phyloP scores from a whole-genome alignment of 179 eudicot genomes.

The Gypsophila paniculata region DNA sequence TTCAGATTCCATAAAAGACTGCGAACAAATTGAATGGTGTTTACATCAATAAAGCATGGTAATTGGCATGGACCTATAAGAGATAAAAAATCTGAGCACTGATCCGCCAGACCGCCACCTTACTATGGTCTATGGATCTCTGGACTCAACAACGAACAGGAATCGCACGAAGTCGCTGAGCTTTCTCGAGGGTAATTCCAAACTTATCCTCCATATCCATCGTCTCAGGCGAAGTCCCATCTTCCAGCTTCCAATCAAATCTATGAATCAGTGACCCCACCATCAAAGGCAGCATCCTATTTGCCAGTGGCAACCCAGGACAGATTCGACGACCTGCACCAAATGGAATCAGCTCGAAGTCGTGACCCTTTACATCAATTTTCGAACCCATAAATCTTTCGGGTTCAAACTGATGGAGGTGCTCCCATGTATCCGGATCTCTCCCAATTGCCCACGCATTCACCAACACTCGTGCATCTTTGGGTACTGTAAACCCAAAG shows the following conservation, averaged over 20 bases:
- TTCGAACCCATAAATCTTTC: slow-evolving; percentile 32
- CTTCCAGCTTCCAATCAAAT: slow-evolving; percentile 32
- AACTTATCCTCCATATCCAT: slow-evolving; percentile 30
- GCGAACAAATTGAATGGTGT: too few species aligned
- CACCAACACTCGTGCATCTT: slow-evolving; percentile 30
- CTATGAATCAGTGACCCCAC: slow-evolving; percentile 26
- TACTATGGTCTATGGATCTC: too few species aligned
- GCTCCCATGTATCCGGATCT: slow-evolving; percentile 28
- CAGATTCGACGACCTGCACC: slow-evolving; percentile 40
- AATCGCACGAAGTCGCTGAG: slow-evolving; percentile 15
- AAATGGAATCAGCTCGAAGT: slow-evolving; percentile 41
- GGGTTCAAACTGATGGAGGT: slow-evolving; percentile 27
- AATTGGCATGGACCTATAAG: too few species aligned
- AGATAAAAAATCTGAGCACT: too few species aligned
- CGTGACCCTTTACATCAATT: slow-evolving; percentile 32
- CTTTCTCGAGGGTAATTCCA: slow-evolving; percentile 24
- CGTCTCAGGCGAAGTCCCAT: slow-evolving; percentile 8
- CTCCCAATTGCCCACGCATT: slow-evolving; percentile 46
- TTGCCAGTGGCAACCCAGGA: slow-evolving; percentile 27
- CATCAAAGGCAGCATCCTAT: slow-evolving; percentile 28
- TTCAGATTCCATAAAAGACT: too few species aligned
- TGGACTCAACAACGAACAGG: slow-evolving; percentile 12
- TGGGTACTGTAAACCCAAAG: slow-evolving; percentile 28
- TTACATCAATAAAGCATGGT: too few species aligned
- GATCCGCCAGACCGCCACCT: too few species aligned